Percentiles rank a stretch among this genome's conserved stretches.
These are phyloP conservation scores for Podospora australis DNA, from an alignment of 495 filamentous ascomycete species.

Conservation along the genomic window DNA sequence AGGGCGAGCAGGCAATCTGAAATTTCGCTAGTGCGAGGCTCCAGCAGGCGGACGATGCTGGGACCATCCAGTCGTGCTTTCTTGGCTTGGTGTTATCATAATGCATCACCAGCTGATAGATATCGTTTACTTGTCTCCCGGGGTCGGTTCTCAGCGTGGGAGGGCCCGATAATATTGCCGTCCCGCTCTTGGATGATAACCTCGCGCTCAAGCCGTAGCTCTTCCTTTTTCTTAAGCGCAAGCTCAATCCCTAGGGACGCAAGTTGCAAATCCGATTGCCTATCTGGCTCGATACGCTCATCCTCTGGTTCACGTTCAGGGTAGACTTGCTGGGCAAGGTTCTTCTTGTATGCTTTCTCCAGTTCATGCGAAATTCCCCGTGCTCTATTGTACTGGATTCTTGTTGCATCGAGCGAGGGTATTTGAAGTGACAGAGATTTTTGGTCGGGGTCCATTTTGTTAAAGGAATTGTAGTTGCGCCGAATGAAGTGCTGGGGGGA, in stretches of 20 bases:
- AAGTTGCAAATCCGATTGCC: neutral
- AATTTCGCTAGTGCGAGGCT: neutral
- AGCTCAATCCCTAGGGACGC: neutral
- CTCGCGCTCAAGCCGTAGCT: neutral
- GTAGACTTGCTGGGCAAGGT: constrained; percentile 1
- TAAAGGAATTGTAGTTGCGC: too few species aligned
- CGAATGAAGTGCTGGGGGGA: neutral
- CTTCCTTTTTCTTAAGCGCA: neutral
- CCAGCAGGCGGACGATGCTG: constrained; percentile 2
- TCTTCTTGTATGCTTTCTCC: constrained; percentile 2
- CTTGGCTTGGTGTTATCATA: constrained; percentile 2
- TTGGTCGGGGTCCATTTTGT: too few species aligned
- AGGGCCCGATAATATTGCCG: neutral
- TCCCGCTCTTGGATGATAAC: neutral
- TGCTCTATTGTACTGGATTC: neutral
- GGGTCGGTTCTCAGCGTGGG: neutral
- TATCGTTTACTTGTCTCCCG: neutral
- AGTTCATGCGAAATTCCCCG: constrained; percentile 3
- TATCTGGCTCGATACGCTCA: neutral
- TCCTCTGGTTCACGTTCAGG: neutral
- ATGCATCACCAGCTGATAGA: constrained; percentile 5
- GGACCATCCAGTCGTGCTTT: constrained; percentile 5
- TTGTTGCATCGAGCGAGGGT: neutral
- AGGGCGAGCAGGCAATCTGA: constrained; percentile 5
- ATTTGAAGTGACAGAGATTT: too few species aligned